Base-by-base conservation (phyloP, 768 basidiomycete genomes). In the Collybia sordida region DNA sequence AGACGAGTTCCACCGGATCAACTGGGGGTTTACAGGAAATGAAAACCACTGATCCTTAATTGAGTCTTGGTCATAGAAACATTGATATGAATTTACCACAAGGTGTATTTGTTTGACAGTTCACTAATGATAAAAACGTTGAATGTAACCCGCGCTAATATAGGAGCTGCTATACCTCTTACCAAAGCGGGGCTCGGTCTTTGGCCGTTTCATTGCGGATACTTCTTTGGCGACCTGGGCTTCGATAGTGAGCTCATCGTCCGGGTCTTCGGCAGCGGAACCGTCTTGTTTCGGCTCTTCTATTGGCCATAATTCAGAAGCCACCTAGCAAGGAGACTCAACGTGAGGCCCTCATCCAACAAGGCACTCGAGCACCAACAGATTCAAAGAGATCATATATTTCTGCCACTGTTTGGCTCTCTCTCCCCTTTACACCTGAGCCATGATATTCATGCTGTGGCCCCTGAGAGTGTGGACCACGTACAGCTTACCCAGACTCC, bases 401-500 rank as follows among this genome's bases (percentile, higher is more conserved):
- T 61, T 93, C 91, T 31, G 85, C 82, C 3, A 90, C 79, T 0
- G 87, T 78, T 59, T 85, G 85, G 54, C 80, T 86, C 64, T 93
- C 92, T 57, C 86, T 93, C 17, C 91, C 91, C 64, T 86, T 90
- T 24, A 90, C 79, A 57, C 79, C 79, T 81, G 31, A 11, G 11
- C 31, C 43, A 22, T 22, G 28, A 42, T 22, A 23, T 9, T 27
- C 15, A 2, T 9, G 15, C 21, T 19, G 15, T 4, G 15, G 17
- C 22, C 38, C 34, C 8, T 7, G 22, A 48, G 24, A 35, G 12
- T 28, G 23, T 27, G 41, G 38, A 24, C 15, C 36, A 63, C 76
- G 59, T 60, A 74, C 89, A 93, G 59, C 85, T 90, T 8, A 82
- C 87, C 90, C 91, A 93, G 17, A 93, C 70, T 15, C 91, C 90